A percentile compares a stretch with the other conserved stretches of the same genome.
These are phyloP conservation scores for Fulvia fulva DNA, from an alignment of 2,329 filamentous ascomycete species.

Conservation along the genomic window DNA sequence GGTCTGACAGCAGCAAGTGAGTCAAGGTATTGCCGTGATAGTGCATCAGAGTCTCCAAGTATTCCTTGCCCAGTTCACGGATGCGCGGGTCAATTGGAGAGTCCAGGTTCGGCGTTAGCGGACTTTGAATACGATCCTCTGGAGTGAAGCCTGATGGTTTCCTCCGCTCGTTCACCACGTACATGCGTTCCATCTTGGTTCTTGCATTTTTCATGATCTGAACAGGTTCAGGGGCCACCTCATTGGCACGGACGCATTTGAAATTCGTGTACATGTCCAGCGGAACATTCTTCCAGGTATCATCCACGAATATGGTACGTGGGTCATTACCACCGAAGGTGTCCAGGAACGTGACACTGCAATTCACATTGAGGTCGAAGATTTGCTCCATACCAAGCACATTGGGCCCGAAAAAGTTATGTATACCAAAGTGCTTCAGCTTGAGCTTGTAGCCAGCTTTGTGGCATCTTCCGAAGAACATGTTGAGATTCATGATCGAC, in stretches of 20 bases:
- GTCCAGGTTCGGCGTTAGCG: constrained; percentile 8
- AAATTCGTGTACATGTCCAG: constrained; percentile 14
- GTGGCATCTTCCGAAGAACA: constrained; percentile 55
- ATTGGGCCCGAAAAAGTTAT: constrained; percentile 57
- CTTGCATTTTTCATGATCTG: constrained; percentile 34
- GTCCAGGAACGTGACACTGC: constrained; percentile 53
- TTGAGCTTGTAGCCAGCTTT: constrained; percentile 44
- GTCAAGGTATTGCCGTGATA: constrained; percentile 51
- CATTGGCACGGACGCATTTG: constrained; percentile 23
- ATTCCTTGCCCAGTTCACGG: constrained; percentile 41
- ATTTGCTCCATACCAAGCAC: constrained; percentile 44
- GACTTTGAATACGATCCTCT: not conserved
- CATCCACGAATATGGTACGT: constrained; percentile 51
- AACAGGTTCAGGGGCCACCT: constrained; percentile 27
- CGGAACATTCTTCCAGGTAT: constrained; percentile 46
- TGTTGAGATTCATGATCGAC: constrained; percentile 51
- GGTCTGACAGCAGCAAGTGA: constrained; percentile 54
- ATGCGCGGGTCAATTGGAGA: constrained; percentile 13
- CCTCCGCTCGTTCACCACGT: constrained; percentile 40
- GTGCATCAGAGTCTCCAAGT: constrained; percentile 49
- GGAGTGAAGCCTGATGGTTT: constrained; percentile 21
- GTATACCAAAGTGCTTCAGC: constrained; percentile 50
- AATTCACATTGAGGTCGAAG: constrained; percentile 39
- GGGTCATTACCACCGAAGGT: constrained; percentile 47
- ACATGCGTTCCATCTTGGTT: constrained; percentile 35